Base-by-base conservation (phyloP, 768 basidiomycete species). In the Agrocybe praecox region DNA sequence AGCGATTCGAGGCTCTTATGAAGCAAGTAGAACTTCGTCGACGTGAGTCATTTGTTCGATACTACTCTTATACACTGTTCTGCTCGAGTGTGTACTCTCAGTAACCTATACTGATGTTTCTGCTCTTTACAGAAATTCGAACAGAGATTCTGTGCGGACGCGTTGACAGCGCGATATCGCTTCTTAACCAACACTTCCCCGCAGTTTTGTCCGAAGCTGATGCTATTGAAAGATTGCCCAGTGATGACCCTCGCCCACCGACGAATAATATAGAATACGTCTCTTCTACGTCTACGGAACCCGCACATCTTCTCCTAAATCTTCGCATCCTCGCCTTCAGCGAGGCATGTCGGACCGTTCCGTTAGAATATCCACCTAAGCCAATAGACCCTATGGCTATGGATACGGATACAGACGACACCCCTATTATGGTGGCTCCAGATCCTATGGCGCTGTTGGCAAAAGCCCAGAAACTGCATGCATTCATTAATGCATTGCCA, bases 321-420 rank as follows among this genome's bases (percentile, higher is more conserved):
- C 85, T 98, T 36, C 89, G 88, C 49, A 91, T 97, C 47, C 87
- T 90, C 42, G 83, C 85, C 1, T 98, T 97, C 74, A 87, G 92
- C 65, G 96, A 98, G 71, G 82, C 87, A 19, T 86, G 92, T 60
- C 85, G 94, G 24, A 89, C 89, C 2, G 68, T 82, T 12, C 89
- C 91, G 3, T 77, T 92, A 17, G 72, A 73, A 2, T 81, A 80
- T 63, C 69, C 70, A 34, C 61, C 73, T 22, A 56, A 67, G 36
- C 15, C 53, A 10, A 14, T 15, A 14, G 36, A 40, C 36, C n/a
- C 36, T 12, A 40, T 40, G 36, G 12, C 36, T 42, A 60, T 57
- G 19, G 60, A 62, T 17, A 52, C 51, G 22, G 55, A 62, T 17
- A 52, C 51, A 21, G 55, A 58, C 49, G 45, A 57, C 52, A 33